These are phyloP conservation scores for Melampsora americana DNA, from an alignment of 1,284 basidiomycete species.

Conservation along the genomic window DNA sequence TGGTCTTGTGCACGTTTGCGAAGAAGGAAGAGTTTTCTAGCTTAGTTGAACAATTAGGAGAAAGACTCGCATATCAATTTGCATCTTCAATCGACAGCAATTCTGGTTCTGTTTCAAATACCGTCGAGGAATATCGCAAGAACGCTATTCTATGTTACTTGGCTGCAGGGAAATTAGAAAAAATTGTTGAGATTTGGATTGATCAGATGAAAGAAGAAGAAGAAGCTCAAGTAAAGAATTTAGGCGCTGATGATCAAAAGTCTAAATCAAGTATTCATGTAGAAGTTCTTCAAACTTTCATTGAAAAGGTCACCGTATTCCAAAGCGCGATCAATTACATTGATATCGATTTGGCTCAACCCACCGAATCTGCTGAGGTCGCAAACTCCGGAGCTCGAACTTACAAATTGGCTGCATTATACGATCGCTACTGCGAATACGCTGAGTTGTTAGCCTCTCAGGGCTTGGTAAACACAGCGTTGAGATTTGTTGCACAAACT, in stretches of 20 bases:
- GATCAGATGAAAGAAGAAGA: constrained; percentile 90
- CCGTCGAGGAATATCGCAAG: constrained; percentile 65
- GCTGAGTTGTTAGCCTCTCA: constrained; percentile 87
- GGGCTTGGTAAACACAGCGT: constrained; percentile 78
- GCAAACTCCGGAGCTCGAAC: constrained; percentile 62
- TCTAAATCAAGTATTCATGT: constrained; percentile 81
- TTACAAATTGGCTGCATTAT: constrained; percentile 80
- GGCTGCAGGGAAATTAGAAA: constrained; percentile 82
- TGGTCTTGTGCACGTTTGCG: constrained; percentile 93
- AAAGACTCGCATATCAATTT: constrained; percentile 70
- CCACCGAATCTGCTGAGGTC: constrained; percentile 56
- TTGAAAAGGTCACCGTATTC: constrained; percentile 96
- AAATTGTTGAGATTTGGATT: constrained; percentile 85
- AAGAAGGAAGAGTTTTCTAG: constrained; percentile 75
- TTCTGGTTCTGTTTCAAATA: constrained; percentile 56
- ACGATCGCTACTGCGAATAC: constrained; percentile 93
- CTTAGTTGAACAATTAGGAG: constrained; percentile 86
- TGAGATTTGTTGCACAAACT: constrained; percentile 73
- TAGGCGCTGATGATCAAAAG: constrained; percentile 56
- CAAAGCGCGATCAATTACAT: constrained; percentile 80
- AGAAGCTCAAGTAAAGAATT: constrained; percentile 53
- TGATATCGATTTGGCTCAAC: constrained; percentile 68
- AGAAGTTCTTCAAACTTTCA: constrained; percentile 83
- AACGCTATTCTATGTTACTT: constrained; percentile 84
- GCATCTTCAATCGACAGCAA: constrained; percentile 61